Evolutionary conservation across 495 filamentous ascomycete species (phyloP), one percentile per base, ranked within the genome.

Genomic region (Penicillium arizonense): DNA sequence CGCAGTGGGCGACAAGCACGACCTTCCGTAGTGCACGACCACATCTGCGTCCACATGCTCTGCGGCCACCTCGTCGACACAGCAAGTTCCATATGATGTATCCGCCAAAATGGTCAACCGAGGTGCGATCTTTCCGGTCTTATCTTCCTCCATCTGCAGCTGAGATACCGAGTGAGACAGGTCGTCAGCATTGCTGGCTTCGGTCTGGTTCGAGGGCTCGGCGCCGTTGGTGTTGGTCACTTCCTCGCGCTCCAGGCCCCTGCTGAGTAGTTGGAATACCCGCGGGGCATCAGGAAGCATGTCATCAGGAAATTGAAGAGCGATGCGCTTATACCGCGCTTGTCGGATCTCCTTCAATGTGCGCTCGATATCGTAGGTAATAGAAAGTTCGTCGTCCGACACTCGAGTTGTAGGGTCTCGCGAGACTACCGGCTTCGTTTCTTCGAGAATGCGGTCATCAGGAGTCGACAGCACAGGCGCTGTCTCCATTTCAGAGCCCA

Each of bases 81-180:
- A 99, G 73, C 94, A 99, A 4, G 92, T 83, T 39, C 94, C 93
- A 70, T 97, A 99, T 2, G 92, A 96, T 8, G 94, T 97, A 67
- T 99, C 94, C 30, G 87, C 94, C 35, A 99, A 78, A 54, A 99
- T 95, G 59, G 86, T 94, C 23, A 96, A 76, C 55, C 79, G 82
- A 36, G 77, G 75, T 21, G 76, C 61, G 26, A 53, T 52, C 10
- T 61, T 60, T 14, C 67, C 55, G 0, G 58, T 40, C 21, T 47
- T 55, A n/a, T 71, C 6, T 30, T 30, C 61, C 18, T 62, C 50
- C 49, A 74, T 50, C 16, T 58, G 58, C n/a, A 75, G 55, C 42
- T 62, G 61, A 33, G 67, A 63, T 24, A 72, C 62, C 13, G 58
- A 61, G 6, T 69, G 57, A 3, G 59, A 50, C 5, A 69, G 44